A percentile compares a stretch with the other conserved stretches of the same genome.
These are phyloP conservation scores for Strobilomyces confusus DNA, from an alignment of 768 basidiomycete species.

Conservation along the genomic window DNA sequence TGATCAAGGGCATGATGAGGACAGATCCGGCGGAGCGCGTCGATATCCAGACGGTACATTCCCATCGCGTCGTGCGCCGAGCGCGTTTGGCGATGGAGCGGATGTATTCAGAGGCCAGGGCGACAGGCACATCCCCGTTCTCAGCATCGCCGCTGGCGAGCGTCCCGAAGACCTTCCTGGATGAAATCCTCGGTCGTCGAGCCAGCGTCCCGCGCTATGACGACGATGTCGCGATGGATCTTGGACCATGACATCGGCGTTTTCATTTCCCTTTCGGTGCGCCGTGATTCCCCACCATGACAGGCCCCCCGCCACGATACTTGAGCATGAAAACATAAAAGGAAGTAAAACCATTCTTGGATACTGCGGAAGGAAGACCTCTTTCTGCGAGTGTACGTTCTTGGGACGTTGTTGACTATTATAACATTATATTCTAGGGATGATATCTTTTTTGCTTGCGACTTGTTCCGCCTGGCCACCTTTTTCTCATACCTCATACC, in stretches of 20 bases:
- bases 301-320: background rate
- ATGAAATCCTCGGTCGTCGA: conserved; percentile 48
- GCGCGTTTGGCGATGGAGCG: conserved; percentile 63
- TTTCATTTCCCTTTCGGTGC: background rate
- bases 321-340: conserved; percentile 3
- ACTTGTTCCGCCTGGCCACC: conserved; percentile 14
- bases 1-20: conserved; percentile 78
- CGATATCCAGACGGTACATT: conserved; percentile 51
- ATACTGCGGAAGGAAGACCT: conserved; percentile 16
- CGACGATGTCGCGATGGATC: conserved; percentile 37
- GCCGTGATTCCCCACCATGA: conserved; percentile 4
- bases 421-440: conserved; percentile 36
- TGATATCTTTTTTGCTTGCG: conserved; percentile 27
- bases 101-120: conserved; percentile 34
- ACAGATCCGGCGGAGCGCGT: conserved; percentile 61
- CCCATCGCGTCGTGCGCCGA: conserved; percentile 60
- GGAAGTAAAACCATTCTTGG: conserved; percentile 16
- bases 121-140: conserved; percentile 41
- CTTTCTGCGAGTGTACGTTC: conserved; percentile 28
- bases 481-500: background rate
- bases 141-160: conserved; percentile 61
- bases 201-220: conserved; percentile 3
- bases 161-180: conserved; percentile 60
- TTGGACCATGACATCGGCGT: conserved; percentile 30
- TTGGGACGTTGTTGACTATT: conserved; percentile 34